Evolutionary conservation across 768 basidiomycete genomes (phyloP).

Genomic region (Leucocoprinus leucothites): DNA sequence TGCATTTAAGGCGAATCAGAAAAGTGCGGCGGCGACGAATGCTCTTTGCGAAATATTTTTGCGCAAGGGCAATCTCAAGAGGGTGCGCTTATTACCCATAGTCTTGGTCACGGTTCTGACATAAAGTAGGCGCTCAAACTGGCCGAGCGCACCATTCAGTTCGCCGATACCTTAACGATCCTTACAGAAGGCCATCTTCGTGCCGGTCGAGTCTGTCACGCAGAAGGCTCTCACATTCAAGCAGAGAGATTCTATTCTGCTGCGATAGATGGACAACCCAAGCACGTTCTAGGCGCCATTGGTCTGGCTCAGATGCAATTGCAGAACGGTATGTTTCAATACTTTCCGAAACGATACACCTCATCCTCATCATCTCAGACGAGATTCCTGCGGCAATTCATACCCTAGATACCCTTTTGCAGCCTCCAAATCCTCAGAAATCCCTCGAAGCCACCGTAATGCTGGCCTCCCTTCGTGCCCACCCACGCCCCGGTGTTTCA

Average conservation of each 20-base stretch:
- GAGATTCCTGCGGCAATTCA: slow-evolving; percentile 85
- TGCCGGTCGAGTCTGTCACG: slow-evolving; percentile 78
- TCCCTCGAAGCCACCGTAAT: slow-evolving; percentile 85
- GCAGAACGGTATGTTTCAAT: slow-evolving; percentile 54
- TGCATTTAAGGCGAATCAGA: slow-evolving; percentile 79
- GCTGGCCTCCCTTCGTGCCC: slow-evolving; percentile 85
- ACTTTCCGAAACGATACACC: not conserved
- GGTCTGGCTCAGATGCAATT: slow-evolving; percentile 88
- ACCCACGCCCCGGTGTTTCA: slow-evolving; percentile 77
- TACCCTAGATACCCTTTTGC: slow-evolving; percentile 74
- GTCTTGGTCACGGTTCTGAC: not conserved
- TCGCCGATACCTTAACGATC: slow-evolving; percentile 82
- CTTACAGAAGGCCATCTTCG: slow-evolving; percentile 85
- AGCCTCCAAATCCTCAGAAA: slow-evolving; percentile 58
- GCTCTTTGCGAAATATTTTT: slow-evolving; percentile 80
- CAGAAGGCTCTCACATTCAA: slow-evolving; percentile 57
- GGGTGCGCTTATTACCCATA: slow-evolving; percentile 36
- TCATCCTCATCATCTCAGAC: slow-evolving; percentile 38
- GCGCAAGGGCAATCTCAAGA: slow-evolving; percentile 60
- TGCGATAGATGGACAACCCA: slow-evolving; percentile 66
- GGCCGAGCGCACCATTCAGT: slow-evolving; percentile 92
- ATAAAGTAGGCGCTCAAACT: slow-evolving; percentile 75
- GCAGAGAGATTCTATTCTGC: slow-evolving; percentile 70
- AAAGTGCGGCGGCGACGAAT: slow-evolving; percentile 79
- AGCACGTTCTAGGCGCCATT: slow-evolving; percentile 75